Base-by-base conservation (phyloP, 2,329 filamentous ascomycete species). In the Colletotrichum eleusines region DNA sequence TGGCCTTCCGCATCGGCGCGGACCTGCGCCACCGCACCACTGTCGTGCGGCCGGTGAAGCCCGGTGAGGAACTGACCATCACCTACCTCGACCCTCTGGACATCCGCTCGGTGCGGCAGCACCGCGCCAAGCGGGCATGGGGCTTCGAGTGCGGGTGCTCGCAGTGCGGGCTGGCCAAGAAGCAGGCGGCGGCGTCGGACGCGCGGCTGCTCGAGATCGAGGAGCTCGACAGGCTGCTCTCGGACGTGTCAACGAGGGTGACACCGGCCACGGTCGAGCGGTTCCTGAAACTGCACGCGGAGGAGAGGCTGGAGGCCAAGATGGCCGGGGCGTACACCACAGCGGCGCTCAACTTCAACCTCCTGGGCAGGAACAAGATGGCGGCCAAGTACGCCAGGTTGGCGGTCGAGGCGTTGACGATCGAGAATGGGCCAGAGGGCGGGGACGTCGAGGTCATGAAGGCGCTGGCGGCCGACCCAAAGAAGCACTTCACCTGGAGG, bases 51-150 rank as follows among this genome's bases (percentile, higher is more conserved):
- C 77, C 79, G 53, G 83, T 84, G 63, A 48, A 59, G 6, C 76
- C 81, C 0, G 83, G 83, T 26, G 82, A 84, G 70, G 83, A 84
- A 74, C 77, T 84, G 62, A 83, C 80, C 16, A 76, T 84, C 60
- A 81, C 81, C 0, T 85, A 84, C 73, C 80, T 84, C n/a, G 77
- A 81, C 74, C 76, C 74, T 31, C 73, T 44, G 74, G 77, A 23
- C 69, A 53, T 54, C n/a, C 73, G 73, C 9, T 70, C 72, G 3
- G 66, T 63, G 57, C 79, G 83, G 6, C 69, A 76, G 26, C 46
- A 70, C 14, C 74, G 77, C 31, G 75, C 83, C n/a, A 59, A 72
- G 23, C 23, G 59, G 23, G 76, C 75, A 2, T 84, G 83, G 83
- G 80, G 81, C 23, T 84, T 84, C 74, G 67, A 76, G 11, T 84